Evolutionary conservation across 2,329 filamentous ascomycete genomes (phyloP).

Genomic region (Rasamsonia emersonii): DNA sequence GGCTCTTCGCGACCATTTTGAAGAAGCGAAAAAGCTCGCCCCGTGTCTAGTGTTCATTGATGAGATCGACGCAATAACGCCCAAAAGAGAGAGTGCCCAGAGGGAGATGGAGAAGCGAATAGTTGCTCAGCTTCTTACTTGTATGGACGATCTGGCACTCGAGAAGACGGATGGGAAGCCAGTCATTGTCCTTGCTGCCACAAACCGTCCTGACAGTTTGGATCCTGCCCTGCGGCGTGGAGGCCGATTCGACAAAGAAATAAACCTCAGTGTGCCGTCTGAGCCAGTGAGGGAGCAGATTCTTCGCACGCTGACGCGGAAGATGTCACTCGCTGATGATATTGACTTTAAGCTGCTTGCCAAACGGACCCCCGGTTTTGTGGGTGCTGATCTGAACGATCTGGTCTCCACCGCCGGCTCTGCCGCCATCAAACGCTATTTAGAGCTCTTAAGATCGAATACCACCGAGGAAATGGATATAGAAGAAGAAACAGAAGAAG

Average conservation of each 20-base stretch:
- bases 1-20: slow-evolving; percentile 74
- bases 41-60: slow-evolving; percentile 89
- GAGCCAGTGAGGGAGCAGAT: slow-evolving; percentile 70
- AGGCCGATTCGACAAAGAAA: slow-evolving; percentile 72
- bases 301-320: slow-evolving; percentile 60
- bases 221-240: slow-evolving; percentile 67
- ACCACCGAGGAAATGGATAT: slow-evolving; percentile 45
- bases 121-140: slow-evolving; percentile 71
- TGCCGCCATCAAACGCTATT: slow-evolving; percentile 54
- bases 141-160: slow-evolving; percentile 72
- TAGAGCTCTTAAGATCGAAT: slow-evolving; percentile 43
- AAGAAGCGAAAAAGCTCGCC: slow-evolving; percentile 75
- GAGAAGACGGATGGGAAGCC: slow-evolving; percentile 65
- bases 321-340: slow-evolving; percentile 55
- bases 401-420: slow-evolving; percentile 57
- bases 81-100: slow-evolving; percentile 73
- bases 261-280: slow-evolving; percentile 82
- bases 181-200: slow-evolving; percentile 85
- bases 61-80: slow-evolving; percentile 83
- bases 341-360: slow-evolving; percentile 68
- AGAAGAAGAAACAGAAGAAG: slow-evolving; percentile 29
- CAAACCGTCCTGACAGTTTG: slow-evolving; percentile 77
- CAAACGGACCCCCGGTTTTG: slow-evolving; percentile 82
- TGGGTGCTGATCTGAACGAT: slow-evolving; percentile 78
- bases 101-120: slow-evolving; percentile 87